Evolutionary conservation across 352 stramenopile genomes (phyloP), one percentile per base, ranked within the genome.

Genomic region (Peronospora farinosa): DNA sequence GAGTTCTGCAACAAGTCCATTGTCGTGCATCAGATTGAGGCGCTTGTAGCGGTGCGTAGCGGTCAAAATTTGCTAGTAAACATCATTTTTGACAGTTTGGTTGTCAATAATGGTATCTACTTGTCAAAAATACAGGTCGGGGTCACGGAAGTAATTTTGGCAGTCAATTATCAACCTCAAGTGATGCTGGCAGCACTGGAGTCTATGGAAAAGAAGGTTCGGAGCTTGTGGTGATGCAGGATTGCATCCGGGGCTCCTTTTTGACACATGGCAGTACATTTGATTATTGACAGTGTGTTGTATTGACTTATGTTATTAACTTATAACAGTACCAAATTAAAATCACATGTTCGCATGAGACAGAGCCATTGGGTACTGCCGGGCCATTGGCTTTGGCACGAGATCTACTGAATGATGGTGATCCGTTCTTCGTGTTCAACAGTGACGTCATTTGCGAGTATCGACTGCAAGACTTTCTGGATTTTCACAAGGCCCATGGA

Each of bases 1-100:
- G 86, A 96, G 57, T 96, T 96, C 66, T 92, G 81, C 69, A 96
- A 96, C 69, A 95, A 93, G 45, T 83, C 86, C 8, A 90, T 96
- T 53, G 78, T 96, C 10, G 40, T 88, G 61, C 84, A 96, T 57
- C 86, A 96, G 65, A 89, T 96, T 36, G 78, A 93, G 61, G 86
- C 84, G 44, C 80, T 96, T 32, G 80, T 89, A 13, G 75, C 62
- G 48, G 83, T 91, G 31, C 40, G 67, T 59, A 2, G 0, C 10
- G 8, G 4, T 13, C 15, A 33, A 32, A n/a, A 8, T 2, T 10
- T 25, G 47, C 8, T 2, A 4, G 7, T 15, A 16, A 11, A 5
- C 3, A 13, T 6, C 11, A 7, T 15, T 23, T 43, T 3, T 9
- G 19, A 17, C 9, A 11, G 7, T 43, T 43, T 8, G n/a, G 2